Evolutionary conservation across 768 basidiomycete species (phyloP).

Genomic region (Zangia roseola): DNA sequence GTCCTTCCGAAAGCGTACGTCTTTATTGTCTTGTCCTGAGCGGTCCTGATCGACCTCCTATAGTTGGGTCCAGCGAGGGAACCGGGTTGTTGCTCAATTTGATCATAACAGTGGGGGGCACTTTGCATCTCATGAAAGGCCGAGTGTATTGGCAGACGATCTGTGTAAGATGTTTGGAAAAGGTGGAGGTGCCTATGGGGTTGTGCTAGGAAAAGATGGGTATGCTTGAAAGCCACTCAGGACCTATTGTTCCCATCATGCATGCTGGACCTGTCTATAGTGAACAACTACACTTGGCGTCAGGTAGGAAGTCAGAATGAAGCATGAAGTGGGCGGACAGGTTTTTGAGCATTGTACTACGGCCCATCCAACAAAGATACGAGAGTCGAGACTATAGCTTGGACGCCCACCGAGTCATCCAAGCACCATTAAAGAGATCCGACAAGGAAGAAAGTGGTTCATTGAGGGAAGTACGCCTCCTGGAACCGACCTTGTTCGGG

Average conservation of each 20-base stretch:
- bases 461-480: background rate
- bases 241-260: no score
- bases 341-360: no score
- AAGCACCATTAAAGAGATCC: background rate
- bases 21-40: no score
- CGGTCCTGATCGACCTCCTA: background rate
- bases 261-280: no score
- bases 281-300: no score
- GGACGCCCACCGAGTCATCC: background rate
- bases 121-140: conserved; percentile 55
- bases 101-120: conserved; percentile 55
- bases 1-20: conserved; percentile 39
- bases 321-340: no score
- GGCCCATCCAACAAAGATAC: conserved; percentile 1
- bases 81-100: conserved; percentile 47
- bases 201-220: conserved; percentile 45
- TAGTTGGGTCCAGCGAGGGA: conserved; percentile 43
- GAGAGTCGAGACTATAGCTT: background rate
- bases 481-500: background rate
- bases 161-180: conserved; percentile 57
- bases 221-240: conserved; percentile 33
- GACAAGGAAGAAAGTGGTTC: background rate
- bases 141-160: conserved; percentile 47
- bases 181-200: conserved; percentile 47
- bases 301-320: no score